Conservation (phyloP, 2,329 filamentous ascomycete genomes). For the Stromatinia cepivora region DNA sequence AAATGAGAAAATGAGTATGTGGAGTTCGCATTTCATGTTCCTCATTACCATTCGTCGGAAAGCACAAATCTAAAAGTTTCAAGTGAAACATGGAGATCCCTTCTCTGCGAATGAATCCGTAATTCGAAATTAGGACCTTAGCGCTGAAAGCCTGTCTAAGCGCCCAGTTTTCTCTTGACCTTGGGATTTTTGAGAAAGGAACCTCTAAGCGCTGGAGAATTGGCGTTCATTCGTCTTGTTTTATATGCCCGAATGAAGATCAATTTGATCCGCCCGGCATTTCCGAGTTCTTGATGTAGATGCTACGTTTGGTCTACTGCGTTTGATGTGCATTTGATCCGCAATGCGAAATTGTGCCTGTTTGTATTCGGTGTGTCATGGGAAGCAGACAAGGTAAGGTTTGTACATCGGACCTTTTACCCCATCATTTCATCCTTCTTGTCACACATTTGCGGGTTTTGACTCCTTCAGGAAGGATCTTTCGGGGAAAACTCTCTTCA, state of each 20-base stretch:
- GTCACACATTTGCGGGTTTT: background rate
- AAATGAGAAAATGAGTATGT: background rate
- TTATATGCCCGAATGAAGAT: too few species aligned
- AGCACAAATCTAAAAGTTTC: background rate
- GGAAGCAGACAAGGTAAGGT: background rate
- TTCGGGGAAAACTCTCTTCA: background rate
- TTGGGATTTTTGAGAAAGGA: background rate
- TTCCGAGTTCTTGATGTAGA: too few species aligned
- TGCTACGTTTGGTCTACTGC: background rate
- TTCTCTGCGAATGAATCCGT: background rate
- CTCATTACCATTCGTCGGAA: background rate
- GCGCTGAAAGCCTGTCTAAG: conserved; percentile 5
- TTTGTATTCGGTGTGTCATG: background rate
- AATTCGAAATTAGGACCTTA: background rate
- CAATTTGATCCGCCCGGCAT: too few species aligned
- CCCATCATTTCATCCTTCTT: background rate
- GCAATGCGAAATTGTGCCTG: background rate
- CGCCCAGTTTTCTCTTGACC: background rate
- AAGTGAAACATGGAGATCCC: background rate
- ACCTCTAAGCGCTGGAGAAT: conserved; percentile 1
- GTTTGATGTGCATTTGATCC: background rate
- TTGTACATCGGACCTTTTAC: background rate
- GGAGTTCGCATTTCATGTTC: background rate
- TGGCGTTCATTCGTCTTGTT: background rate
- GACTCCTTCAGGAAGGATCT: background rate